Percentiles rank a stretch among this genome's conserved stretches.
phyloP scores from a whole-genome alignment of 805 yeast species.

The Saturnispora diversa region DNA sequence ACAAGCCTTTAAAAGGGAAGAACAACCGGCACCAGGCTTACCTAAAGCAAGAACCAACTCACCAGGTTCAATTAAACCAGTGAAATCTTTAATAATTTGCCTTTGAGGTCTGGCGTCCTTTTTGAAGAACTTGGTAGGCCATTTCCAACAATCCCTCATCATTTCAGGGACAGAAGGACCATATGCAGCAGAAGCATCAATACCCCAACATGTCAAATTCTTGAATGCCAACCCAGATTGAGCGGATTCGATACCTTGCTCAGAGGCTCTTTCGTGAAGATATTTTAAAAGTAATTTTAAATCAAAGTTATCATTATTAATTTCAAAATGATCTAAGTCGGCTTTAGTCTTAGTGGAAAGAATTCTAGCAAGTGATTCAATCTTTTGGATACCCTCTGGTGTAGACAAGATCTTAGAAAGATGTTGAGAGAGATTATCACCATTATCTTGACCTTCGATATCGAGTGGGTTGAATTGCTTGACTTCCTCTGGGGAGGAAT shows the following conservation, averaged over 20 bases:
- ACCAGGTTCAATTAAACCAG: constrained; percentile 45
- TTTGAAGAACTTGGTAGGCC: constrained; percentile 28
- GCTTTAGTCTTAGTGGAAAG: constrained; percentile 41
- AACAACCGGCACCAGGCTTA: constrained; percentile 77
- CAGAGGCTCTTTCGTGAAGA: constrained; percentile 30
- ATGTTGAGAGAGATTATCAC: constrained; percentile 23
- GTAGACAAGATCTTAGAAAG: constrained; percentile 23
- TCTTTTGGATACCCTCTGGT: constrained; percentile 27
- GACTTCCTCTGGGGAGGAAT: constrained; percentile 21
- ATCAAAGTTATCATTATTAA: constrained; percentile 40
- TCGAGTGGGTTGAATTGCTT: constrained; percentile 23
- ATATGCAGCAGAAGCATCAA: constrained; percentile 46
- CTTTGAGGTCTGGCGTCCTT: constrained; percentile 29
- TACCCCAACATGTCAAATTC: constrained; percentile 37
- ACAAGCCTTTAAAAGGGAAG: constrained; percentile 57
- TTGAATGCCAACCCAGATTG: constrained; percentile 45
- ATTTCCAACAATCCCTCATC: constrained; percentile 28
- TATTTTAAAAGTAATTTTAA: constrained; percentile 35
- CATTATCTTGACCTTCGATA: constrained; percentile 21
- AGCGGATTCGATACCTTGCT: constrained; percentile 41
- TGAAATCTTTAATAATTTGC: constrained; percentile 33
- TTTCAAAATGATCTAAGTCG: constrained; percentile 37
- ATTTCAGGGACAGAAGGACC: constrained; percentile 41
- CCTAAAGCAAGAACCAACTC: constrained; percentile 65
- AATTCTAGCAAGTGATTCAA: constrained; percentile 43